phyloP scores from a whole-genome alignment of 1,284 basidiomycete species.

The Polyporus tsugae region DNA sequence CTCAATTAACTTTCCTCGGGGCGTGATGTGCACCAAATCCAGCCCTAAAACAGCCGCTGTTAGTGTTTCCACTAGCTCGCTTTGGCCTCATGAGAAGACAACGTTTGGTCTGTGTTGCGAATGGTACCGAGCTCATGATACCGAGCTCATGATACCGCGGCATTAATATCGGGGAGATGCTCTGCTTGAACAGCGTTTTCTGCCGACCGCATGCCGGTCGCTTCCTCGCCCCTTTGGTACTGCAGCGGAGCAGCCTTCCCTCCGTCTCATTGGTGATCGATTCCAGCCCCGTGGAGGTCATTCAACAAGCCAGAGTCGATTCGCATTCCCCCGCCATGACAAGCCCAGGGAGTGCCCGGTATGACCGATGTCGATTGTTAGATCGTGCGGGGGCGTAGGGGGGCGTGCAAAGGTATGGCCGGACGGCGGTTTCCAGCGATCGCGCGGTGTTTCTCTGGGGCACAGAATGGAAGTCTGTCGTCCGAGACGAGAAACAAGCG shows the following conservation, averaged over 20 bases:
- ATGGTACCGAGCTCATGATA: not conserved
- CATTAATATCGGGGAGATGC: conserved; percentile 4
- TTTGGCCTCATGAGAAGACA: not conserved
- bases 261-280: not conserved
- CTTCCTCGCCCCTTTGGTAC: not conserved
- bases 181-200: not conserved
- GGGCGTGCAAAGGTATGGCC: not conserved
- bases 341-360: not conserved
- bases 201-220: not conserved
- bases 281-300: not conserved
- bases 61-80: not conserved
- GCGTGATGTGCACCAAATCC: not conserved
- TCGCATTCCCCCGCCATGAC: not conserved
- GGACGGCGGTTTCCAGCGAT: not conserved
- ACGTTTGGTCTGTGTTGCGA: not conserved
- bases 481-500: not conserved
- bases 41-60: not conserved
- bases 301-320: not conserved
- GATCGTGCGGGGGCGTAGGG: not conserved
- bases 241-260: not conserved
- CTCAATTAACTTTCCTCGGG: not conserved
- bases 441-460: not conserved
- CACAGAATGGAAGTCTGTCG: not conserved
- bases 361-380: not conserved
- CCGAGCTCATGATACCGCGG: not conserved